Evolutionary conservation across 352 stramenopile species (phyloP), one percentile per base, ranked within the genome.

Genomic region (Elongisporangium anandrum): DNA sequence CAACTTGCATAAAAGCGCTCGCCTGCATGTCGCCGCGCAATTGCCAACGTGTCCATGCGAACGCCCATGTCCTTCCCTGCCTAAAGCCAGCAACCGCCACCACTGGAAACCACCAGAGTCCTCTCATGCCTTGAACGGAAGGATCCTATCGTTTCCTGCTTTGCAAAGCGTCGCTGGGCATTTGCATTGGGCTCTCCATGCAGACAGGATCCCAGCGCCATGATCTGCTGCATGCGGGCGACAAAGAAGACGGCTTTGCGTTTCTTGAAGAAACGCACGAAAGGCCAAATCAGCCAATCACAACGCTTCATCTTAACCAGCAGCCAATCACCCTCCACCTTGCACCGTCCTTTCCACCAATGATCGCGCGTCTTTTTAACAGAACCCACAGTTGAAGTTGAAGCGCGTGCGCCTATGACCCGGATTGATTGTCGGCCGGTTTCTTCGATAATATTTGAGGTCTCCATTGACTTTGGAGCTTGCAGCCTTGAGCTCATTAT

Each of bases 331-430:
- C 2, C 4, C 9, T 41, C 29, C 9, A 41, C 5, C 29, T 41
- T 41, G 29, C 9, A 9, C 29, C 29, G 9, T 41, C 29, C 29
- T 41, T 41, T 41, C 29, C 29, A 41, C 68, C 68, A 75, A 75
- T 72, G 57, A 56, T 0, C 29, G 1, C 0, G 26, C 48, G 22
- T 49, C 19, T 24, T 66, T 75, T 75, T 75, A 69, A 75, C 66
- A 56, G 49, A 60, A 50, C n/a, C 24, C 45, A 20, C 50, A 41
- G 60, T 75, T 75, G 68, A 75, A 75, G 67, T 75, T 75, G 55
- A 47, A 52, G 20, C n/a, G 34, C 57, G 29, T 52, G 45, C 52
- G 29, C 29, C 29, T 41, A 41, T 41, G 29, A 4, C 9, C 9
- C 29, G 29, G 3, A 8, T 41, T 41, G 29, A 41, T 8, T 41